These are phyloP conservation scores for Chenopodium formosanum DNA, from an alignment of 148 eudicot species.

Conservation along the genomic window DNA sequence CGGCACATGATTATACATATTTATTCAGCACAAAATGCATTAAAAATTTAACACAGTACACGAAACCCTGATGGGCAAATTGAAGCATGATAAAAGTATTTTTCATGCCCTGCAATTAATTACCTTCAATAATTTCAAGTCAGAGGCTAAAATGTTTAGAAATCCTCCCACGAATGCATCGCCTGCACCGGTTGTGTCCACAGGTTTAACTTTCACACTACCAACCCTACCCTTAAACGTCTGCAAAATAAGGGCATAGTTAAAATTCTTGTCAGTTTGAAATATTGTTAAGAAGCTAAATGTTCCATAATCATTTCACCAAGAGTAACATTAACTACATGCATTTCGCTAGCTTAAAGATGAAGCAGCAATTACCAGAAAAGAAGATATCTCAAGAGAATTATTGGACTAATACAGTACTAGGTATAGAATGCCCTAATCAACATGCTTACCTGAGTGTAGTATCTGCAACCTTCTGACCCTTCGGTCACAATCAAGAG, in stretches of 20 bases:
- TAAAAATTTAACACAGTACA: not conserved
- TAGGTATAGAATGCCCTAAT: not conserved
- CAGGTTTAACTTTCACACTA: conserved; percentile 60
- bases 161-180: conserved; percentile 86
- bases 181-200: conserved; percentile 95
- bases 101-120: not conserved
- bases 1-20: not conserved
- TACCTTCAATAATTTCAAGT: conserved; percentile 59
- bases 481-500: conserved; percentile 86
- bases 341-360: not conserved
- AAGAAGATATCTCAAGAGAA: not conserved
- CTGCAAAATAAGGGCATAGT: conserved; percentile 35
- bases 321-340: not conserved
- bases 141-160: conserved; percentile 59
- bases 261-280: not conserved
- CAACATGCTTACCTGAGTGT: conserved; percentile 50
- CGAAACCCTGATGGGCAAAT: not conserved
- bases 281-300: not conserved
- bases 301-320: not conserved
- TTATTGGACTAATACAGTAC: not conserved
- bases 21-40: not conserved
- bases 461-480: conserved; percentile 79
- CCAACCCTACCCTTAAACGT: conserved; percentile 65
- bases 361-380: not conserved
- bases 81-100: conserved; percentile 2